A percentile compares a stretch with the other conserved stretches of the same genome.
phyloP scores from a whole-genome alignment of 257 asterid species.

The Capsicum baccatum region DNA sequence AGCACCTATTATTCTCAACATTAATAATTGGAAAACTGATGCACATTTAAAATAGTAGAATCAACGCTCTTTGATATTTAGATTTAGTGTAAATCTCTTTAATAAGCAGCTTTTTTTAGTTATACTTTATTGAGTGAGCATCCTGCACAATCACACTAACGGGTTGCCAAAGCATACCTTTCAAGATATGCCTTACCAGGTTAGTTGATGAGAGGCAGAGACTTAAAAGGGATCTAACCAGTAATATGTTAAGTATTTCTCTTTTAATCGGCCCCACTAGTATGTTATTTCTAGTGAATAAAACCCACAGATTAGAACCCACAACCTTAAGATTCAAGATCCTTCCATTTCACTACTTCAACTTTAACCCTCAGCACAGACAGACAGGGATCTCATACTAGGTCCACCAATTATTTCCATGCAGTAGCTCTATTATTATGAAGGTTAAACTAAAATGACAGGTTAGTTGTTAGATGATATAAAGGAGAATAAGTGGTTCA shows the following conservation, averaged over 20 bases:
- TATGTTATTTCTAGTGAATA: neutral
- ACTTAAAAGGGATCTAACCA: neutral
- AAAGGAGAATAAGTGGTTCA: constrained; percentile 19
- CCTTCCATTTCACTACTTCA: neutral
- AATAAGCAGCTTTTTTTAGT: neutral
- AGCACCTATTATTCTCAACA: neutral
- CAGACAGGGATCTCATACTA: neutral
- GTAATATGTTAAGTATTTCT: neutral
- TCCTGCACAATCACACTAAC: neutral
- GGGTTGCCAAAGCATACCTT: neutral
- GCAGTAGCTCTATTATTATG: neutral
- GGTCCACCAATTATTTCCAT: neutral
- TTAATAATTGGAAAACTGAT: neutral
- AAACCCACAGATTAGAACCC: neutral
- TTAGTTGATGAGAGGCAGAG: neutral
- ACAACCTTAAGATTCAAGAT: constrained; percentile 14
- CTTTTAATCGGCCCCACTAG: neutral
- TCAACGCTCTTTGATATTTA: neutral
- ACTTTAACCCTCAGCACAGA: constrained; percentile 3
- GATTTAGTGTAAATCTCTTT: neutral
- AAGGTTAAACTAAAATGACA: constrained; percentile 6
- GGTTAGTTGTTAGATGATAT: neutral
- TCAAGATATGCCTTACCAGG: constrained; percentile 3
- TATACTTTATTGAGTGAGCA: neutral
- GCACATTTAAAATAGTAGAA: neutral